Conservation (phyloP, 2,329 filamentous ascomycete species). For the Colletotrichum shisoi region DNA sequence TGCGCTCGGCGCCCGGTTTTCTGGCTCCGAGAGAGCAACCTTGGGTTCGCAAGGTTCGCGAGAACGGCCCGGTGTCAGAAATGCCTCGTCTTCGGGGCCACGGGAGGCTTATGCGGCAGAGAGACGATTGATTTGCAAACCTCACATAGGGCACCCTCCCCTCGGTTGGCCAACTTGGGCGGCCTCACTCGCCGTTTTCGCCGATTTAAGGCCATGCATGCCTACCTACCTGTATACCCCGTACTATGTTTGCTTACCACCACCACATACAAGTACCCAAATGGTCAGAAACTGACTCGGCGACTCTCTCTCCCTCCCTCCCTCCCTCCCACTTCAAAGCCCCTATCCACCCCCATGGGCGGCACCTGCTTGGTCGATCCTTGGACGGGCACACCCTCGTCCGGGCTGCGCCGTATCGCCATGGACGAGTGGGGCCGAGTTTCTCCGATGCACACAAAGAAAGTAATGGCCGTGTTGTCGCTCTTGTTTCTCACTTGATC, state of each 20-base stretch:
- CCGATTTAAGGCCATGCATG: neutral
- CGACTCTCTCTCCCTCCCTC: neutral
- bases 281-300: neutral
- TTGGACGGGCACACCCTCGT: constrained; percentile 1
- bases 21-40: neutral
- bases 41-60: neutral
- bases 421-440: constrained; percentile 25
- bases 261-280: neutral
- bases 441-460: constrained; percentile 17
- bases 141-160: neutral
- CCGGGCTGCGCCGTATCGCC: constrained; percentile 15
- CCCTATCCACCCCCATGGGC: constrained; percentile 6
- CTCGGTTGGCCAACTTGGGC: constrained; percentile 1
- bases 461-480: no score
- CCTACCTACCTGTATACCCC: no score
- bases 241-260: constrained; percentile 14
- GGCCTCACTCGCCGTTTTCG: constrained; percentile 22
- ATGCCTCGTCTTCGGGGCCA: constrained; percentile 7
- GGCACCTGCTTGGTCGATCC: neutral
- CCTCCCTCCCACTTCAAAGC: neutral
- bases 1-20: neutral
- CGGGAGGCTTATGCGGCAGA: constrained; percentile 14
- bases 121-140: constrained; percentile 3
- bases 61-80: constrained; percentile 23
- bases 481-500: constrained; percentile 9